Conservation (phyloP, 441 rosid genomes). For the Populus hybrid region DNA sequence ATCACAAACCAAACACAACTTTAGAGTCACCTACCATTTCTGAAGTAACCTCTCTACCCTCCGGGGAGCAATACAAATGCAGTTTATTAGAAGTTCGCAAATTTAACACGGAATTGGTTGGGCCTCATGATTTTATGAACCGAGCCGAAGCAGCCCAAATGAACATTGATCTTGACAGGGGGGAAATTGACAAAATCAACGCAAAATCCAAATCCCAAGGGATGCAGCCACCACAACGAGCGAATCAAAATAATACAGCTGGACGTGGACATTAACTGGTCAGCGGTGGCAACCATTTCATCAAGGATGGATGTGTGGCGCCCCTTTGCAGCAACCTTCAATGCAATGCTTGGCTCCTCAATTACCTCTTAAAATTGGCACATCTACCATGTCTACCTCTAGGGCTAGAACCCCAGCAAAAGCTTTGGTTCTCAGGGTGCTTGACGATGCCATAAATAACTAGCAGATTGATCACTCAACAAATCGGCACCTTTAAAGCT, state of each 20-base stretch:
- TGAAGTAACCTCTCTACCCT: neutral
- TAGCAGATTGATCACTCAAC: neutral
- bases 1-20: neutral
- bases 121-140: too few species aligned
- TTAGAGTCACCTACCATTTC: neutral
- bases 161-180: too few species aligned
- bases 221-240: too few species aligned
- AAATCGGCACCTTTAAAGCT: constrained; percentile 3
- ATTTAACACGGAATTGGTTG: too few species aligned
- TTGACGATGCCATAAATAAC: neutral
- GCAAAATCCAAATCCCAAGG: too few species aligned
- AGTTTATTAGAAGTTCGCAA: too few species aligned
- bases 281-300: neutral
- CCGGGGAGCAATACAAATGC: neutral
- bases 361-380: neutral
- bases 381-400: neutral
- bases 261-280: neutral
- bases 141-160: too few species aligned
- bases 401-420: neutral
- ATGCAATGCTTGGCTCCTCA: neutral
- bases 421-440: neutral
- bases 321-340: neutral
- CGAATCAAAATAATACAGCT: too few species aligned
- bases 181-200: too few species aligned
- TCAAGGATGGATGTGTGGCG: neutral